These are phyloP conservation scores for Penicillium palitans DNA, from an alignment of 2,329 filamentous ascomycete species.

Conservation along the genomic window DNA sequence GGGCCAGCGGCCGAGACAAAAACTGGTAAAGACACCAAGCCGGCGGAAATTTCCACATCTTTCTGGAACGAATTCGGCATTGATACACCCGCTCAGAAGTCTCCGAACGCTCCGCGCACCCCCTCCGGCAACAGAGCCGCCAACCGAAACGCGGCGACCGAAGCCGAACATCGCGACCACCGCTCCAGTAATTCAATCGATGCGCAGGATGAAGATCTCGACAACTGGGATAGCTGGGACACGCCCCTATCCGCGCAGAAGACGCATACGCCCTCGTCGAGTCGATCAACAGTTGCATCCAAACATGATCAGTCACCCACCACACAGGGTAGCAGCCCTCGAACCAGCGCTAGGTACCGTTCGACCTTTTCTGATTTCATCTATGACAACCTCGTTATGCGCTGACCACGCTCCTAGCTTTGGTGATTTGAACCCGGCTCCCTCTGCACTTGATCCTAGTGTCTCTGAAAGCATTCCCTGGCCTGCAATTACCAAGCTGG, in stretches of 20 bases:
- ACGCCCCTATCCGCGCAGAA: slow-evolving; percentile 43
- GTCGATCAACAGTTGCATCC: slow-evolving; percentile 54
- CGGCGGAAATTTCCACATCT: slow-evolving; percentile 46
- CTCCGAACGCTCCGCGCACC: slow-evolving; percentile 33
- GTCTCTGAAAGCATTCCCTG: slow-evolving; percentile 56
- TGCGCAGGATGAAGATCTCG: slow-evolving; percentile 46
- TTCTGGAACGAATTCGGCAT: slow-evolving; percentile 55
- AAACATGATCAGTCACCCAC: slow-evolving; percentile 48
- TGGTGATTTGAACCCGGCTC: slow-evolving; percentile 37
- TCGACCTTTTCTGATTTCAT: slow-evolving; percentile 27
- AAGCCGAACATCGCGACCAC: slow-evolving; percentile 37
- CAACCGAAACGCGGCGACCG: slow-evolving; percentile 25
- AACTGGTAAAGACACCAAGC: slow-evolving; percentile 45
- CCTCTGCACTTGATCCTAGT: slow-evolving; percentile 33
- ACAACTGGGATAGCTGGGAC: slow-evolving; percentile 59
- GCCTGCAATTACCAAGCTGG: slow-evolving; percentile 69
- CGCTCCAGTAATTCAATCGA: slow-evolving; percentile 27
- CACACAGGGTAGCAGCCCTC: slow-evolving; percentile 51
- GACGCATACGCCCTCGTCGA: slow-evolving; percentile 45
- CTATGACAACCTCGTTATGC: slow-evolving; percentile 31
- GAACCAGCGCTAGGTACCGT: slow-evolving; percentile 56
- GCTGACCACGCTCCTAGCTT: slow-evolving; percentile 38
- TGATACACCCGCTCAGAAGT: slow-evolving; percentile 48
- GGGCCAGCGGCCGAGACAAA: slow-evolving; percentile 33
- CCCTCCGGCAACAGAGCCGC: slow-evolving; percentile 23